Conservation (phyloP, 1,284 basidiomycete genomes). For the Pseudozyma tsukubaensis region DNA sequence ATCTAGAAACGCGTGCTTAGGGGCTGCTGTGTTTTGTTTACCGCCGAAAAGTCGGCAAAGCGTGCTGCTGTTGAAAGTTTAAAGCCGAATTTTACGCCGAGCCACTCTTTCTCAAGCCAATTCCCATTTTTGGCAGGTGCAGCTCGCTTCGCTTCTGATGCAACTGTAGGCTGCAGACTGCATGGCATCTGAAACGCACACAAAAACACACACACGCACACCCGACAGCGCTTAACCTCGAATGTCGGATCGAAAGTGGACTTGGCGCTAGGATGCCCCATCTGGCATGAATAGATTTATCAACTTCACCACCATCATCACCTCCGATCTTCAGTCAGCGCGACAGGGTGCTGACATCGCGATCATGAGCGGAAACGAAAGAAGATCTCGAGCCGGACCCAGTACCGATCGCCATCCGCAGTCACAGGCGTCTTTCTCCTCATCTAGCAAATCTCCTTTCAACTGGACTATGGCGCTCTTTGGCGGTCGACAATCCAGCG, state of each 20-base stretch:
- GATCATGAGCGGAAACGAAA: constrained; percentile 11
- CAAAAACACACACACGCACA: no score
- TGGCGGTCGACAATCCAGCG: constrained; percentile 18
- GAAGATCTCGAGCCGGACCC: constrained; percentile 15
- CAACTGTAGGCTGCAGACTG: no score
- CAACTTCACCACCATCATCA: not conserved
- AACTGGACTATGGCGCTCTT: constrained; percentile 39
- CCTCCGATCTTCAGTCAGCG: no score
- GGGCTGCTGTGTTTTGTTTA: not conserved
- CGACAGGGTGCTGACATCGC: not conserved
- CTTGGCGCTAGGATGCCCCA: no score
- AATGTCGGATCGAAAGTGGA: no score
- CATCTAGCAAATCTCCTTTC: constrained; percentile 13
- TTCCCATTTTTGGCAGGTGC: not conserved
- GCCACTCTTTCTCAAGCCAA: not conserved
- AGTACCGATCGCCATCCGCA: constrained; percentile 12
- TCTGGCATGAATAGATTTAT: no score
- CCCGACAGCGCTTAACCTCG: no score
- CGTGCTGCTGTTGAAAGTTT: not conserved
- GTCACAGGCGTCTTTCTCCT: not conserved
- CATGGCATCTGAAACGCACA: no score
- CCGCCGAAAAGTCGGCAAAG: not conserved
- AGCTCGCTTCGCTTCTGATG: not conserved
- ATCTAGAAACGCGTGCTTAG: not conserved
- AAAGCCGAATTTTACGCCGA: not conserved